Evolutionary conservation across 2,329 filamentous ascomycete genomes (phyloP).

Genomic region (Albifimbria verrucaria): DNA sequence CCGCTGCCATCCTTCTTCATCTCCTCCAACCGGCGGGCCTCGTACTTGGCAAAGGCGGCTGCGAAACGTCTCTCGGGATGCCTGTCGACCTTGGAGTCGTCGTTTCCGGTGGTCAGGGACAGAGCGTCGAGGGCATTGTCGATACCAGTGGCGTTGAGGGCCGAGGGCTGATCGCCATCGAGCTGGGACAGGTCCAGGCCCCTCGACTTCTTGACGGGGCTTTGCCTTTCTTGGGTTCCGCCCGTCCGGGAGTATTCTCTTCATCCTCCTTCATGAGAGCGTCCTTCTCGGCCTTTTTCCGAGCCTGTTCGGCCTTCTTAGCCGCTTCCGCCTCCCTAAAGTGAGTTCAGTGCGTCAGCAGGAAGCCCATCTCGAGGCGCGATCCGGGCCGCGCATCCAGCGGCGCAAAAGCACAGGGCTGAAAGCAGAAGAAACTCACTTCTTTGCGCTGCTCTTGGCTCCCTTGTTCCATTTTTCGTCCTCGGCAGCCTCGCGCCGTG

Average conservation of each 20-base stretch:
- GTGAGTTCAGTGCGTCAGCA: background rate
- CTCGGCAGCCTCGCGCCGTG: slow-evolving; percentile 65
- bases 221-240: slow-evolving; percentile 65
- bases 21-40: slow-evolving; percentile 77
- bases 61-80: slow-evolving; percentile 87
- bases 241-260: slow-evolving; percentile 53
- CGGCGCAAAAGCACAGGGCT: background rate
- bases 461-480: slow-evolving; percentile 81
- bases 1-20: slow-evolving; percentile 76
- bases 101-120: slow-evolving; percentile 55
- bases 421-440: slow-evolving; percentile 53
- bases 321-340: slow-evolving; percentile 33
- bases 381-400: background rate
- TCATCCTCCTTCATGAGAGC: slow-evolving; percentile 83
- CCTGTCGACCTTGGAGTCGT: slow-evolving; percentile 70
- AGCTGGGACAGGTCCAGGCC: slow-evolving; percentile 76
- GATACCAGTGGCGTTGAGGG: slow-evolving; percentile 82
- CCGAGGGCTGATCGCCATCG: slow-evolving; percentile 53
- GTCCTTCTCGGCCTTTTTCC: slow-evolving; percentile 92
- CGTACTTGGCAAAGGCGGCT: slow-evolving; percentile 78
- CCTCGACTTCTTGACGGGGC: slow-evolving; percentile 65
- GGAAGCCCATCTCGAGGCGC: background rate
- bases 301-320: slow-evolving; percentile 81
- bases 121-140: slow-evolving; percentile 92
- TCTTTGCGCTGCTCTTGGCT: slow-evolving; percentile 79